These are phyloP conservation scores for Trapa bicornis DNA, from an alignment of 345 rosid genomes.

Conservation along the genomic window DNA sequence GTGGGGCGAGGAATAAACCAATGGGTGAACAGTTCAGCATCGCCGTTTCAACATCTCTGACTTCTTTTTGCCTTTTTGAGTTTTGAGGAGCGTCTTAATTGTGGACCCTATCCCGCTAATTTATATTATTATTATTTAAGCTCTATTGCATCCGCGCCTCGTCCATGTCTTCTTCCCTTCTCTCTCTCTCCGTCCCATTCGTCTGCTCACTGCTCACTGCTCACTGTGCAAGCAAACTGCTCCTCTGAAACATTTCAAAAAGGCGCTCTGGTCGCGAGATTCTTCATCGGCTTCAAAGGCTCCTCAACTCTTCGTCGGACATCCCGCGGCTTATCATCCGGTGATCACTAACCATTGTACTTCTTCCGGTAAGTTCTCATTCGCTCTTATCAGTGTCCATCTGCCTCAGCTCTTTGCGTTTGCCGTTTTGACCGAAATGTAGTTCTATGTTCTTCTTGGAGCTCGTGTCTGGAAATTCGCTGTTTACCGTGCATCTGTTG, in stretches of 20 bases:
- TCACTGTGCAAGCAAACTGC: neutral
- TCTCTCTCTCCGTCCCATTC: neutral
- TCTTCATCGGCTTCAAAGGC: neutral
- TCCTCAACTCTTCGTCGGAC: too few species aligned
- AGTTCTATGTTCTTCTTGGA: neutral
- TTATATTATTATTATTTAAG: neutral
- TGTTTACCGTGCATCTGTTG: neutral
- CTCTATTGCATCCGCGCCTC: constrained; percentile 1
- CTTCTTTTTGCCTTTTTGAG: neutral
- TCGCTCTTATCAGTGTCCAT: neutral
- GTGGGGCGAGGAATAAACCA: too few species aligned
- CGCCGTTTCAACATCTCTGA: neutral
- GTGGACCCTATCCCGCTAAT: neutral
- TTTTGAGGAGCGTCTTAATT: neutral
- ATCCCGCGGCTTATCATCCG: neutral
- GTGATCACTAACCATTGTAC: neutral
- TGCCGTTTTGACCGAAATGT: neutral
- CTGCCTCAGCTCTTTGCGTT: neutral
- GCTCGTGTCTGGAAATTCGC: neutral
- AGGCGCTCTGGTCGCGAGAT: neutral
- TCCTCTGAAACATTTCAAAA: neutral
- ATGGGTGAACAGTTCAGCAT: neutral
- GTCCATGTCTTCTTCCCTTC: neutral
- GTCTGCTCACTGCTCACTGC: neutral
- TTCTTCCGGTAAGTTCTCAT: neutral